Percentiles rank a stretch among this genome's conserved stretches.
Conservation (phyloP, 2,329 filamentous ascomycete genomes). For the Penicillium sp. region DNA sequence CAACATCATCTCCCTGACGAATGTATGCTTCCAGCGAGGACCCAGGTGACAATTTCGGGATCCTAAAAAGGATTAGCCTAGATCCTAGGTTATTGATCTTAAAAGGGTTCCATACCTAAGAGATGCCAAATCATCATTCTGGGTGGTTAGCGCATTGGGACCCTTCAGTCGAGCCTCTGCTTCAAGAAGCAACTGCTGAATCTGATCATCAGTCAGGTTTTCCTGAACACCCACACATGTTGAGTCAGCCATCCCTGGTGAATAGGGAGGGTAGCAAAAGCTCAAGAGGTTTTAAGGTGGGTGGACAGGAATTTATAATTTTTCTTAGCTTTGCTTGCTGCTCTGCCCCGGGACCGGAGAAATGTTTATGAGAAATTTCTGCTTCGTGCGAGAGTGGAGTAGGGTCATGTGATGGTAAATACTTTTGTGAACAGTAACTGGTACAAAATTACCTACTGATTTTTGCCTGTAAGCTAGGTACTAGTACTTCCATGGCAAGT, state of each 20-base stretch:
- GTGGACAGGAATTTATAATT: slow-evolving; percentile 14
- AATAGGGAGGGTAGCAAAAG: slow-evolving; percentile 6
- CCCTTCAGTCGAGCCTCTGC: slow-evolving; percentile 57
- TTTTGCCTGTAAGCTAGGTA: too few species aligned
- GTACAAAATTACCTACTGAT: background rate
- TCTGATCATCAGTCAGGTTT: slow-evolving; percentile 60
- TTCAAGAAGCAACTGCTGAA: slow-evolving; percentile 61
- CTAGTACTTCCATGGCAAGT: rapidly evolving
- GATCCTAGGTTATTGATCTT: background rate
- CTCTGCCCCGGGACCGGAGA: slow-evolving; percentile 19
- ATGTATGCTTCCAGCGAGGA: slow-evolving; percentile 54
- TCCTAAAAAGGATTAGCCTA: slow-evolving; percentile 26
- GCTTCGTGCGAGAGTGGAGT: background rate
- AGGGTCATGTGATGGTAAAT: background rate
- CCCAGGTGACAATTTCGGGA: slow-evolving; percentile 51
- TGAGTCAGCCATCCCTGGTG: slow-evolving; percentile 19
- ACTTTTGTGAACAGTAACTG: rapidly evolving
- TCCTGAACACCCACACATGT: slow-evolving; percentile 26
- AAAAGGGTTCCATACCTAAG: slow-evolving; percentile 3
- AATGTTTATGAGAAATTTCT: slow-evolving; percentile 15
- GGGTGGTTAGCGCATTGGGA: slow-evolving; percentile 18
- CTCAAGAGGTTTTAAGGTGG: slow-evolving; percentile 2
- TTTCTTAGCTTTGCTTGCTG: slow-evolving; percentile 20
- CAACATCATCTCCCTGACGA: slow-evolving; percentile 51
- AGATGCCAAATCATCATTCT: slow-evolving; percentile 12